A percentile compares a stretch with the other conserved stretches of the same genome.
Evolutionary conservation across 164 flowering plant genomes (phyloP).

Genomic region (Magnolia officinalis): DNA sequence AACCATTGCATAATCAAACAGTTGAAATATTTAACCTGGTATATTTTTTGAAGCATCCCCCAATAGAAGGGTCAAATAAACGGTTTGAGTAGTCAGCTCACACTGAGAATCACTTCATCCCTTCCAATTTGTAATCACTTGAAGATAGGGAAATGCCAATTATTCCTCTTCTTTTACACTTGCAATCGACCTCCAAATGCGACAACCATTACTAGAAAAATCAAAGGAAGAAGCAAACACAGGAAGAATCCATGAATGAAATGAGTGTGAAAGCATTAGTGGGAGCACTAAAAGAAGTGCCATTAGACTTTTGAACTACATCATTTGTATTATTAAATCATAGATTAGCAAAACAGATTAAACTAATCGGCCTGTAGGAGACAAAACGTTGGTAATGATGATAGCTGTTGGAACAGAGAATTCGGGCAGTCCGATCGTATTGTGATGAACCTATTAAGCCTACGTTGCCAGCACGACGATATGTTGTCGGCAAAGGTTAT

Average conservation of each 20-base stretch:
- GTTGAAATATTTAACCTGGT: too few species aligned
- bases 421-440: neutral
- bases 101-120: neutral
- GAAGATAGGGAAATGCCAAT: neutral
- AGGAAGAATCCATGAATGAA: neutral
- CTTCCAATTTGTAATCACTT: neutral
- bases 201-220: neutral
- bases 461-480: neutral
- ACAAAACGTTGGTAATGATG: neutral
- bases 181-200: neutral
- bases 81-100: too few species aligned
- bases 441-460: neutral
- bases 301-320: slow-evolving; percentile 5
- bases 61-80: too few species aligned
- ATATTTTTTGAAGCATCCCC: too few species aligned
- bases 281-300: neutral
- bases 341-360: neutral
- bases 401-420: neutral
- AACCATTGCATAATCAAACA: too few species aligned
- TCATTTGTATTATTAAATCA: neutral
- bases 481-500: neutral
- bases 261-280: slow-evolving; percentile 2
- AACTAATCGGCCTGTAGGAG: neutral
- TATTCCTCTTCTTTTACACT: neutral
- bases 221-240: neutral